Evolutionary conservation across 169 alveolate species (phyloP).

Genomic region (Eimeria nieschulzi): DNA sequence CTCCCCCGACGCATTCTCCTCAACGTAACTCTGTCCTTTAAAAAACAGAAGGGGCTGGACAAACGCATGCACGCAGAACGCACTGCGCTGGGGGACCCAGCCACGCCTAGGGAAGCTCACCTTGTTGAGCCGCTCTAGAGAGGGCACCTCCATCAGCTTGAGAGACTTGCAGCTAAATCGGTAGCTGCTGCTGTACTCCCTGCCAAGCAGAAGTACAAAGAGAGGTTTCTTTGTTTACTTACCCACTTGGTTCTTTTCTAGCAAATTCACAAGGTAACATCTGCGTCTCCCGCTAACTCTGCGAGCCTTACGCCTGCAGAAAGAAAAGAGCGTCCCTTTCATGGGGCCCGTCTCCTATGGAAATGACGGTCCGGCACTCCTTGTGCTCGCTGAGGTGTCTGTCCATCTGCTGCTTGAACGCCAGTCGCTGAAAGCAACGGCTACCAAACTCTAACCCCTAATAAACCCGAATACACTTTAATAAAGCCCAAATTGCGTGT

Average conservation of each 20-base stretch:
- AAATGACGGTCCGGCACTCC: conserved; percentile 11
- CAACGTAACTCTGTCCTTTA: too few species aligned
- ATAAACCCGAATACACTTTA: too few species aligned
- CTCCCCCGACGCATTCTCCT: too few species aligned
- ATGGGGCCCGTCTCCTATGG: conserved; percentile 55
- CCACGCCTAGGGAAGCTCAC: neutral
- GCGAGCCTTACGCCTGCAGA: neutral
- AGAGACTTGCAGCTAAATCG: conserved; percentile 31
- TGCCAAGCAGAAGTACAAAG: neutral
- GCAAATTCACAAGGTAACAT: too few species aligned
- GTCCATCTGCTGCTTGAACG: conserved; percentile 28
- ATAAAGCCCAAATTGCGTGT: too few species aligned
- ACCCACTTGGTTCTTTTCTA: neutral
- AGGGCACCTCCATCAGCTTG: conserved; percentile 39
- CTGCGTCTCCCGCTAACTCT: too few species aligned
- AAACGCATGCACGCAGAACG: neutral
- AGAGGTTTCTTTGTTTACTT: neutral
- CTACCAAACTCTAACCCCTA: too few species aligned
- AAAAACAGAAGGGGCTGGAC: neutral
- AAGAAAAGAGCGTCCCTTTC: conserved; percentile 54
- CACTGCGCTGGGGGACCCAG: neutral
- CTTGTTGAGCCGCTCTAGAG: conserved; percentile 19
- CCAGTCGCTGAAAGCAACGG: conserved; percentile 21
- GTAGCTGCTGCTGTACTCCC: neutral
- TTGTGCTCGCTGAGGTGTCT: conserved; percentile 46